Conservation (phyloP, 176 grass and related monocot genomes). For the Otatea glauca region DNA sequence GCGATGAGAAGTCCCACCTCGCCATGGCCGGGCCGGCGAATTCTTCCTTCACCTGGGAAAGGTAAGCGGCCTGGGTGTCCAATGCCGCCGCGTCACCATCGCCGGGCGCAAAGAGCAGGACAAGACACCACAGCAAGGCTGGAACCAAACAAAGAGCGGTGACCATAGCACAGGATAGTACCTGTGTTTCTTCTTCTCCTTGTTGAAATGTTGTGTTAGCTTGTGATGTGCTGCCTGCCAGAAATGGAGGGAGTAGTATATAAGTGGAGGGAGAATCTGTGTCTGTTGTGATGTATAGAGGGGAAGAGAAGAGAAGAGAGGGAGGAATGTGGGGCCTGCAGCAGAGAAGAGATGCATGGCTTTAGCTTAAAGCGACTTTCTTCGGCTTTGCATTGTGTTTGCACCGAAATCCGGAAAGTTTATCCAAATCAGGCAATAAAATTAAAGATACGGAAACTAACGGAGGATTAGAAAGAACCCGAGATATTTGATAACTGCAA, state of each 20-base stretch:
- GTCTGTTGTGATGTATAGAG: constrained; percentile 58
- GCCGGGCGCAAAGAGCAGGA: not conserved
- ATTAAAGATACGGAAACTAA: no score
- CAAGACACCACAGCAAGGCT: constrained; percentile 23
- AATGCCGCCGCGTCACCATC: constrained; percentile 14
- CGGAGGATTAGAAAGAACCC: no score
- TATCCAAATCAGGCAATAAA: no score
- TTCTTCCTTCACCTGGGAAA: constrained; percentile 69
- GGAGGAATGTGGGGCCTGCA: not conserved
- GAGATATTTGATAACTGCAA: no score
- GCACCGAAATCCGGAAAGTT: no score
- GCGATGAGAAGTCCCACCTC: constrained; percentile 63
- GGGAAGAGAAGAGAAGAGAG: not conserved
- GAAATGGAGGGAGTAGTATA: constrained; percentile 48
- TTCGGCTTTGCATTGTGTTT: not conserved
- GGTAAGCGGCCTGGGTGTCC: constrained; percentile 61
- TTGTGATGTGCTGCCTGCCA: not conserved
- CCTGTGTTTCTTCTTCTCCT: not conserved
- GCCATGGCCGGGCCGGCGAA: constrained; percentile 69
- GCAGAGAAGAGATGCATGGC: constrained; percentile 49
- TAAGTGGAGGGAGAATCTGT: constrained; percentile 54
- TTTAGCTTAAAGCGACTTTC: constrained; percentile 43
- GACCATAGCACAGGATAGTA: constrained; percentile 41
- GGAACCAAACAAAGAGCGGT: constrained; percentile 9
- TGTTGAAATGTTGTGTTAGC: not conserved